Conservation (phyloP, 495 filamentous ascomycete genomes). For the Terfezia boudieri region DNA sequence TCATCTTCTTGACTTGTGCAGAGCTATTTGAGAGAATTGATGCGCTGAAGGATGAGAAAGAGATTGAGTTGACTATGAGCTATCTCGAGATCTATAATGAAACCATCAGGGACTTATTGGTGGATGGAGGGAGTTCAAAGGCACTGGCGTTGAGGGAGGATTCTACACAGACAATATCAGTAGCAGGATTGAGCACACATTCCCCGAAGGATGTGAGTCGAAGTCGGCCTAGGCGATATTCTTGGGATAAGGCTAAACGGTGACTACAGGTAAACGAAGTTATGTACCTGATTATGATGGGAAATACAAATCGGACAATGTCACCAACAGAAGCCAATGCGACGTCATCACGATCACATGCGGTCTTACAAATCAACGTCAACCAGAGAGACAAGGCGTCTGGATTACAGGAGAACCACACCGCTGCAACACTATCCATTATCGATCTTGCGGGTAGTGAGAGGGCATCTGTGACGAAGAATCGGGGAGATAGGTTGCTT, state of each 20-base stretch:
- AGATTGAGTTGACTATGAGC: slow-evolving; percentile 73
- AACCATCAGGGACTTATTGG: slow-evolving; percentile 84
- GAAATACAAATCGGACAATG: slow-evolving; percentile 86
- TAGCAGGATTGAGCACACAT: slow-evolving; percentile 78
- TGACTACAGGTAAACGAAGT: slow-evolving; percentile 55
- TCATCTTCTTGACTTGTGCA: slow-evolving; percentile 98
- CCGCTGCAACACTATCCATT: slow-evolving; percentile 93
- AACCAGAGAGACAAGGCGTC: slow-evolving; percentile 87
- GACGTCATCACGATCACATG: slow-evolving; percentile 90
- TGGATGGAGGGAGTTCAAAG: slow-evolving; percentile 64
- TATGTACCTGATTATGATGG: slow-evolving; percentile 97
- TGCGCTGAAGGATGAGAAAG: slow-evolving; percentile 66
- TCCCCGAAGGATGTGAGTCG: slow-evolving; percentile 36
- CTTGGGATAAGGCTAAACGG: not conserved
- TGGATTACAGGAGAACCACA: slow-evolving; percentile 79
- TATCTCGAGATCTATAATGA: slow-evolving; percentile 99
- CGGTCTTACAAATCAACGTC: slow-evolving; percentile 95
- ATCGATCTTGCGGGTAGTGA: slow-evolving; percentile 96
- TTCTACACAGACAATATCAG: slow-evolving; percentile 76
- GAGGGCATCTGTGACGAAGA: slow-evolving; percentile 89
- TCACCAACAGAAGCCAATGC: slow-evolving; percentile 96
- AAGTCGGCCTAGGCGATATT: not conserved
- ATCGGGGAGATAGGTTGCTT: slow-evolving; percentile 70
- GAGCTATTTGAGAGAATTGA: slow-evolving; percentile 87
- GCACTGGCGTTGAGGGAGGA: slow-evolving; percentile 90